These are phyloP conservation scores for Colletotrichum higginsianum DNA, from an alignment of 2,329 filamentous ascomycete species.

Conservation along the genomic window DNA sequence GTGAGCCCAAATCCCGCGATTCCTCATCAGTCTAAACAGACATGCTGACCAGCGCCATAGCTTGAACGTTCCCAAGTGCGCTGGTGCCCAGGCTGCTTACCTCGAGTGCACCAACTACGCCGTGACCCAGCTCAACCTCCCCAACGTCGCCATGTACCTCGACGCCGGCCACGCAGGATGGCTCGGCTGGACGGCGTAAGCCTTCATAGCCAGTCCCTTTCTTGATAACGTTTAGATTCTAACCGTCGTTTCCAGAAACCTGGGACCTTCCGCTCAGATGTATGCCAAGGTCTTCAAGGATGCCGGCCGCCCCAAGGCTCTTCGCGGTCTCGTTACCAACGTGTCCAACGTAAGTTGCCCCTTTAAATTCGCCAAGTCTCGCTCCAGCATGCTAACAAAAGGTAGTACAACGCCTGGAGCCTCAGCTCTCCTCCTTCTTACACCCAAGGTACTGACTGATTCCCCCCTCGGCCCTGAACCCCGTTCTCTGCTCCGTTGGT, in stretches of 20 bases:
- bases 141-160: constrained; percentile 71
- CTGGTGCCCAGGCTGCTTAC: constrained; percentile 63
- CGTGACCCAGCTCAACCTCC: constrained; percentile 65
- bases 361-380: background rate
- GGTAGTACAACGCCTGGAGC: constrained; percentile 64
- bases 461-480: too few relatives aligned
- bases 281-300: constrained; percentile 65
- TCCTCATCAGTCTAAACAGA: too few relatives aligned
- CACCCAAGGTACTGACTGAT: constrained; percentile 53
- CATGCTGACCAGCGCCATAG: background rate
- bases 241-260: constrained; percentile 52
- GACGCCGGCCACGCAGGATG: constrained; percentile 70
- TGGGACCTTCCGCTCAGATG: constrained; percentile 62
- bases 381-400: background rate
- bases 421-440: constrained; percentile 60
- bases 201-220: too few relatives aligned
- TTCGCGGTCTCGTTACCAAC: constrained; percentile 71
- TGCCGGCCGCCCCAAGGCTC: constrained; percentile 62
- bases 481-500: too few relatives aligned
- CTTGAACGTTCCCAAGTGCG: constrained; percentile 64
- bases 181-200: constrained; percentile 67
- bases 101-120: constrained; percentile 66
- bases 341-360: constrained; percentile 62
- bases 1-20: background rate
- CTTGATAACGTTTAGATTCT: too few relatives aligned